phyloP scores from a whole-genome alignment of 257 asterid genomes.

The Nicotiana sylvestris region DNA sequence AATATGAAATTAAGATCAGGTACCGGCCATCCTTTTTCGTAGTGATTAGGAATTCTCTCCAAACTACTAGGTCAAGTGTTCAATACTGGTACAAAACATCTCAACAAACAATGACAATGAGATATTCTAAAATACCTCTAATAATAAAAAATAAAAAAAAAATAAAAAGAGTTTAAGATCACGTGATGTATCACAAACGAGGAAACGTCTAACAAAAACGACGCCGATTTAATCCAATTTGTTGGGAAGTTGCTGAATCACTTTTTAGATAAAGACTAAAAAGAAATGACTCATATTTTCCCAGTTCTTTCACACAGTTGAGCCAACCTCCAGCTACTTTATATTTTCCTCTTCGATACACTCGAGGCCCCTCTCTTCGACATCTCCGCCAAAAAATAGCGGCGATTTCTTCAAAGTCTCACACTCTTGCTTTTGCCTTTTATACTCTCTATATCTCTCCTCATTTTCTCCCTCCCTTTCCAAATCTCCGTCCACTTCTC shows the following conservation, averaged over 20 bases:
- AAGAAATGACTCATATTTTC: not conserved
- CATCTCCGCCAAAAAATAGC: slow-evolving; percentile 32
- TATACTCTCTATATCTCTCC: slow-evolving; percentile 10
- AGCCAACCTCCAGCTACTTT: not conserved
- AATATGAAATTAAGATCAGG: too few species aligned
- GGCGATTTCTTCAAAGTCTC: slow-evolving; percentile 45
- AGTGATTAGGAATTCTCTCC: too few species aligned
- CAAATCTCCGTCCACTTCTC: not conserved
- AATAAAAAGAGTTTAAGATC: not conserved
- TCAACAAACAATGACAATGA: too few species aligned
- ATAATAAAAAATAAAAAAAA: too few species aligned
- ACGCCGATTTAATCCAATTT: not conserved
- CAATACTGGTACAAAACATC: too few species aligned
- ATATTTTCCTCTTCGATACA: slow-evolving; percentile 39
- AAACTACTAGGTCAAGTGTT: too few species aligned
- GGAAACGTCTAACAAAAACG: not conserved
- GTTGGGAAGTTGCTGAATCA: not conserved
- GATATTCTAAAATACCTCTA: too few species aligned
- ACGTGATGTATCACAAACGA: not conserved
- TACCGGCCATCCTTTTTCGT: too few species aligned
- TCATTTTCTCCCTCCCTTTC: slow-evolving; percentile 5
- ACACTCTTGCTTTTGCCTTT: not conserved
- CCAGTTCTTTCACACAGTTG: not conserved
- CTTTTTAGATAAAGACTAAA: not conserved
- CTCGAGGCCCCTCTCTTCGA: slow-evolving; percentile 30